These are phyloP conservation scores for Starmerella roubikii DNA, from an alignment of 805 yeast species.

Conservation along the genomic window DNA sequence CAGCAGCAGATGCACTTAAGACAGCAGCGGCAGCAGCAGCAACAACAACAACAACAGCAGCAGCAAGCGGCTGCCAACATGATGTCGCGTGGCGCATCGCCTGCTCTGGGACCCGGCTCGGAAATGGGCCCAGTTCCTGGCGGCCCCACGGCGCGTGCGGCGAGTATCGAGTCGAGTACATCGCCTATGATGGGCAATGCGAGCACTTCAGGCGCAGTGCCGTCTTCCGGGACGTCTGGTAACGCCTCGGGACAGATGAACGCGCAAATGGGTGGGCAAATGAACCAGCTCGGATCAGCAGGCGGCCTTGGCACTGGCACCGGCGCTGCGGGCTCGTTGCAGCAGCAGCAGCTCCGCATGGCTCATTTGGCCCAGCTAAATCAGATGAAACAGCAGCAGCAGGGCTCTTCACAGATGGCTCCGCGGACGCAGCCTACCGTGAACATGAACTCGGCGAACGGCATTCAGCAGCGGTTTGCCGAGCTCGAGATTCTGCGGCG, in stretches of 20 bases:
- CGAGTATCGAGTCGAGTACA: not conserved
- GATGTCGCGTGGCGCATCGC: not conserved
- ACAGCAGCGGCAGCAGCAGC: slow-evolving; percentile 6
- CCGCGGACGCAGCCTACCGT: slow-evolving; percentile 10
- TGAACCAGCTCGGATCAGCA: slow-evolving; percentile 4
- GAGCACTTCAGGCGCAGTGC: not conserved
- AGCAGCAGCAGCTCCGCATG: slow-evolving; percentile 1
- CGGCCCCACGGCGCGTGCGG: no score
- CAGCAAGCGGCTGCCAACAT: not conserved
- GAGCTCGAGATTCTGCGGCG: slow-evolving; percentile 18
- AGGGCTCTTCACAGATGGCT: slow-evolving; percentile 9
- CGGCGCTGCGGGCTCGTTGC: no score
- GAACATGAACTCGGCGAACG: slow-evolving; percentile 14
- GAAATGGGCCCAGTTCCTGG: not conserved
- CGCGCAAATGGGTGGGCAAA: slow-evolving; percentile 11
- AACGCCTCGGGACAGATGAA: slow-evolving; percentile 12
- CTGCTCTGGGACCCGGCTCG: not conserved
- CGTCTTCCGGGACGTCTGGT: not conserved
- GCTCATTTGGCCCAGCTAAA: slow-evolving; percentile 3
- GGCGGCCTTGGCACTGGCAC: no score
- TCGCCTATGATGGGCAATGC: not conserved
- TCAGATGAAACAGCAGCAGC: slow-evolving; percentile 16
- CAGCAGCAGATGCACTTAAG: slow-evolving; percentile 13
- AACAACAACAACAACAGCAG: slow-evolving; percentile 4
- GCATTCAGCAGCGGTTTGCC: slow-evolving; percentile 19